Percentiles rank a stretch among this genome's conserved stretches.
phyloP scores from a whole-genome alignment of 208 protist genomes.

The Strigomonas culicis region DNA sequence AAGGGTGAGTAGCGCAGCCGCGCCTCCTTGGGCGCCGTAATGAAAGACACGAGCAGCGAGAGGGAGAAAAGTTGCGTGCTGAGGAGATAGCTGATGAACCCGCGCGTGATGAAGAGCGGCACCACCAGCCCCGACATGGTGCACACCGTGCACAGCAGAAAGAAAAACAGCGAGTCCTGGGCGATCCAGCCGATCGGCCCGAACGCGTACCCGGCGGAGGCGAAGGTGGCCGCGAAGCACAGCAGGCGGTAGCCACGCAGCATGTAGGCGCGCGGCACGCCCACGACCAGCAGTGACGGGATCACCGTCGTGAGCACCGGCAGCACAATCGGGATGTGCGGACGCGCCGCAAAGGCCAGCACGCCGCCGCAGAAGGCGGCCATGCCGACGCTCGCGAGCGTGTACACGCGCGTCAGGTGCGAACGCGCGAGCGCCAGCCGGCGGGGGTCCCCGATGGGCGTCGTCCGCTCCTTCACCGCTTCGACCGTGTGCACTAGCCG shows the following conservation, averaged over 20 bases:
- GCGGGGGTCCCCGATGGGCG: slow-evolving; percentile 46
- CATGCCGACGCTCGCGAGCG: slow-evolving; percentile 47
- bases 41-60: slow-evolving; percentile 40
- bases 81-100: slow-evolving; percentile 77
- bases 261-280: slow-evolving; percentile 39
- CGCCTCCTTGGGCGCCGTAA: slow-evolving; percentile 38
- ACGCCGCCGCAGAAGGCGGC: slow-evolving; percentile 33
- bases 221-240: slow-evolving; percentile 36
- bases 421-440: slow-evolving; percentile 38
- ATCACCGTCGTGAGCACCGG: slow-evolving; percentile 43
- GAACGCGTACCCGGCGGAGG: slow-evolving; percentile 59
- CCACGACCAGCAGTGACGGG: slow-evolving; percentile 38
- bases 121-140: slow-evolving; percentile 69
- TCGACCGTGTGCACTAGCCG: slow-evolving; percentile 45
- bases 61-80: slow-evolving; percentile 71
- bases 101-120: slow-evolving; percentile 76
- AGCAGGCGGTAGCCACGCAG: slow-evolving; percentile 26
- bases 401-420: slow-evolving; percentile 58
- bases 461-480: slow-evolving; percentile 44
- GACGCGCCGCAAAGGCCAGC: slow-evolving; percentile 35
- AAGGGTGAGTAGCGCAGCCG: slow-evolving; percentile 17
- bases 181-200: slow-evolving; percentile 76
- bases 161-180: slow-evolving; percentile 58
- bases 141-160: slow-evolving; percentile 44
- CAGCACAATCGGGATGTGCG: slow-evolving; percentile 51